Conservation (phyloP, 345 rosid genomes). For the Schrenkiella parvula region DNA sequence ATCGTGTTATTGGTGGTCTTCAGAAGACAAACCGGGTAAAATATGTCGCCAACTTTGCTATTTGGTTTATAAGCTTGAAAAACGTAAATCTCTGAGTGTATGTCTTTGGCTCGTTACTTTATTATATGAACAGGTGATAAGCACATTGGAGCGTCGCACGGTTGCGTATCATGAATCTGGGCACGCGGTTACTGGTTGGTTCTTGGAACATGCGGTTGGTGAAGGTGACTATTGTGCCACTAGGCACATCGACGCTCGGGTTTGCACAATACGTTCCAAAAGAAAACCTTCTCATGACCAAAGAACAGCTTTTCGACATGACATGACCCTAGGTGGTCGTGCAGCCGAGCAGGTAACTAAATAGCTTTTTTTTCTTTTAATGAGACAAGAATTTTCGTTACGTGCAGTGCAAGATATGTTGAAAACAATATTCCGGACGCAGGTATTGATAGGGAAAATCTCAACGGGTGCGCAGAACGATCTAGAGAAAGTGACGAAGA, state of each 20-base stretch:
- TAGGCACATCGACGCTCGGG: constrained; percentile 93
- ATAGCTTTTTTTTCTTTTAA: too few species aligned
- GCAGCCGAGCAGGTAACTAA: constrained; percentile 90
- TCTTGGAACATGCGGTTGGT: constrained; percentile 91
- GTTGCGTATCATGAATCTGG: constrained; percentile 98
- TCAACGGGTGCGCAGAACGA: constrained; percentile 97
- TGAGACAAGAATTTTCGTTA: too few species aligned
- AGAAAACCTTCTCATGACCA: constrained; percentile 92
- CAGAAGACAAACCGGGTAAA: constrained; percentile 91
- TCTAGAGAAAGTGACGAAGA: constrained; percentile 90
- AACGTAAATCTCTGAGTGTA: too few species aligned
- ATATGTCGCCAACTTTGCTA: too few species aligned
- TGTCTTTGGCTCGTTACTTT: too few species aligned
- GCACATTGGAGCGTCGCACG: constrained; percentile 82
- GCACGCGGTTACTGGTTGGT: constrained; percentile 95
- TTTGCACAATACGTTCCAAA: constrained; percentile 97
- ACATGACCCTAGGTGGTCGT: constrained; percentile 98
- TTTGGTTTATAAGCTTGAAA: too few species aligned
- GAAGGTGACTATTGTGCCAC: constrained; percentile 96
- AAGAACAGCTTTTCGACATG: constrained; percentile 93
- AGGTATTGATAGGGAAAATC: constrained; percentile 84
- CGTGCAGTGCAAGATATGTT: too few species aligned
- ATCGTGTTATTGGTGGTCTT: constrained; percentile 95
- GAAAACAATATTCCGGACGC: too few species aligned
- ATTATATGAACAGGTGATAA: constrained; percentile 82